phyloP scores from a whole-genome alignment of 352 stramenopile species.

The Blastocystis sp. region DNA sequence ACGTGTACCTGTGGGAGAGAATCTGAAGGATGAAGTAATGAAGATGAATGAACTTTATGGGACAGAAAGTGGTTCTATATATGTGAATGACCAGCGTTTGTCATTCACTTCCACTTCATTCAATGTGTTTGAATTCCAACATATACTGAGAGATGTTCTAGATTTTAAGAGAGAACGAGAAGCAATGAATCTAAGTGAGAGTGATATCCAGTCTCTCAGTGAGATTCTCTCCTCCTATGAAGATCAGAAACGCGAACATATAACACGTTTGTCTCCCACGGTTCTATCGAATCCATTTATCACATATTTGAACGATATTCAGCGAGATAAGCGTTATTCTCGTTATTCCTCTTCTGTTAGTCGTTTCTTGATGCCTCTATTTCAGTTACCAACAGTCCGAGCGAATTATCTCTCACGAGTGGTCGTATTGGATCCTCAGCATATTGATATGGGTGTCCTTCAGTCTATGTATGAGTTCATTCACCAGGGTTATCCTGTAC shows the following conservation, averaged over 20 bases:
- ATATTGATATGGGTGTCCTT: constrained; percentile 12
- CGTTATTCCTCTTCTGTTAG: constrained; percentile 64
- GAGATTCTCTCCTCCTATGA: neutral
- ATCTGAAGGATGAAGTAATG: constrained; percentile 66
- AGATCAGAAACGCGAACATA: neutral
- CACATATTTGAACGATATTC: constrained; percentile 71
- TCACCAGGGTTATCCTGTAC: constrained; percentile 64
- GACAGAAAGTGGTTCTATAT: constrained; percentile 71
- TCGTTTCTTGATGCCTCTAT: constrained; percentile 66
- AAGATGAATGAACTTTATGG: constrained; percentile 66
- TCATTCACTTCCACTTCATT: constrained; percentile 77
- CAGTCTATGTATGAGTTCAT: constrained; percentile 42
- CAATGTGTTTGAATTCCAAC: constrained; percentile 82
- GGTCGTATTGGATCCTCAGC: constrained; percentile 67
- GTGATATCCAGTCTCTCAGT: neutral
- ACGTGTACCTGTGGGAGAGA: constrained; percentile 65
- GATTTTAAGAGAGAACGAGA: neutral
- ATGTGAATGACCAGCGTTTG: constrained; percentile 78
- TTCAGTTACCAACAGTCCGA: constrained; percentile 65
- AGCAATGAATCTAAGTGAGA: neutral
- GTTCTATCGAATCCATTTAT: constrained; percentile 47
- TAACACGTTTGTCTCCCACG: neutral
- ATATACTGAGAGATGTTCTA: constrained; percentile 70
- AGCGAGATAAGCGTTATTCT: constrained; percentile 69
- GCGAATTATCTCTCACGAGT: constrained; percentile 70